phyloP scores from a whole-genome alignment of 495 filamentous ascomycete genomes.

The Friedmanniomyces simplex region DNA sequence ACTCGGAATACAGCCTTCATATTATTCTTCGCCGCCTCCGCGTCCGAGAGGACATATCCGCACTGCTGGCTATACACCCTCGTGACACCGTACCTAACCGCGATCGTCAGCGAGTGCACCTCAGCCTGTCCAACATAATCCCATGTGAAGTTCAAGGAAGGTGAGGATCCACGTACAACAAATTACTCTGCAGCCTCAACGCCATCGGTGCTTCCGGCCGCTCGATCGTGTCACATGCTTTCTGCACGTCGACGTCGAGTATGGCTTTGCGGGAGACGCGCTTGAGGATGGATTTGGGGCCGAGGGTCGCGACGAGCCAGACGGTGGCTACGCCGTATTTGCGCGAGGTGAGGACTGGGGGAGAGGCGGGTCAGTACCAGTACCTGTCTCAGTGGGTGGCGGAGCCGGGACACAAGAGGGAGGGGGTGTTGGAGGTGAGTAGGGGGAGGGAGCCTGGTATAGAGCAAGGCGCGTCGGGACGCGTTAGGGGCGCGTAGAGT shows the following conservation, averaged over 20 bases:
- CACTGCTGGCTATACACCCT: conserved; percentile 81
- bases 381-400: no score
- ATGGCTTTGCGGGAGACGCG: conserved; percentile 82
- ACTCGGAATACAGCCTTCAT: conserved; percentile 56
- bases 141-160: not conserved
- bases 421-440: not conserved
- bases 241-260: conserved; percentile 71
- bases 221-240: conserved; percentile 77
- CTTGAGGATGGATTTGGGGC: conserved; percentile 58
- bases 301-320: conserved; percentile 89
- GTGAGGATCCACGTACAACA: conserved; percentile 45
- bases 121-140: not conserved
- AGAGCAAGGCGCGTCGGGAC: not conserved
- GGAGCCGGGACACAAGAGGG: no score
- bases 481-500: not conserved
- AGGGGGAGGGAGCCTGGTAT: no score
- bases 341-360: conserved; percentile 70
- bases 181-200: conserved; percentile 78
- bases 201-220: conserved; percentile 82
- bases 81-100: conserved; percentile 50
- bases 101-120: not conserved
- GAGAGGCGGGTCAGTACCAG: conserved; percentile 2
- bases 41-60: conserved; percentile 70
- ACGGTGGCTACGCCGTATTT: conserved; percentile 90
- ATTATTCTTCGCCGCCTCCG: conserved; percentile 61